Evolutionary conservation across 2,329 filamentous ascomycete genomes (phyloP).

Genomic region (Clarireedia homoeocarpa): DNA sequence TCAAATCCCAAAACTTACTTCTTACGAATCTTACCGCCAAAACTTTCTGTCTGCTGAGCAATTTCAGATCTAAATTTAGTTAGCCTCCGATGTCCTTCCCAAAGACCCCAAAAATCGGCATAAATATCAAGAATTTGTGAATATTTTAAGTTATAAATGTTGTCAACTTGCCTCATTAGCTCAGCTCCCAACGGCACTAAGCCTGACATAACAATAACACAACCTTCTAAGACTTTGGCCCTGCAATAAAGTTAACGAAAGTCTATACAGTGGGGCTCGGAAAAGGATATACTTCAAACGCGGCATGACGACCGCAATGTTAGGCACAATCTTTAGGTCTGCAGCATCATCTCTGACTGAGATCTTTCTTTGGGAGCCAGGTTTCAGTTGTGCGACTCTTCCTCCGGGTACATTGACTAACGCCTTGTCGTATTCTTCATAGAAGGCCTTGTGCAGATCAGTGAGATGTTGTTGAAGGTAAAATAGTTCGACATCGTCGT

Average conservation of each 20-base stretch:
- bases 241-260: conserved; percentile 21
- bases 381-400: conserved; percentile 32
- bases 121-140: conserved; percentile 13
- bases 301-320: conserved; percentile 80
- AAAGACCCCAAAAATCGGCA: conserved; percentile 8
- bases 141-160: neutral
- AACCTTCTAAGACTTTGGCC: conserved; percentile 61
- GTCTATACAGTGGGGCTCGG: neutral
- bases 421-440: conserved; percentile 65
- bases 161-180: conserved; percentile 45
- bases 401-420: conserved; percentile 33
- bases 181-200: conserved; percentile 78
- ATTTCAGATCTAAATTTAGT: conserved; percentile 61
- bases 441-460: conserved; percentile 71
- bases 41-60: conserved; percentile 76
- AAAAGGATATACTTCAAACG: conserved; percentile 54
- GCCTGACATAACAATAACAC: conserved; percentile 81
- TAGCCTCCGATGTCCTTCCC: neutral
- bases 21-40: conserved; percentile 61
- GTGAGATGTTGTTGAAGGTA: conserved; percentile 70
- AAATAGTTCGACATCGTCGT: conserved; percentile 78
- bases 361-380: conserved; percentile 36
- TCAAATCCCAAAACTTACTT: conserved; percentile 17
- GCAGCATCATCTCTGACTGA: conserved; percentile 32
- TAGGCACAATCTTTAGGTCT: conserved; percentile 61